Base-by-base conservation (phyloP, 2,329 filamentous ascomycete species). In the Fusarium solani-melongenae region DNA sequence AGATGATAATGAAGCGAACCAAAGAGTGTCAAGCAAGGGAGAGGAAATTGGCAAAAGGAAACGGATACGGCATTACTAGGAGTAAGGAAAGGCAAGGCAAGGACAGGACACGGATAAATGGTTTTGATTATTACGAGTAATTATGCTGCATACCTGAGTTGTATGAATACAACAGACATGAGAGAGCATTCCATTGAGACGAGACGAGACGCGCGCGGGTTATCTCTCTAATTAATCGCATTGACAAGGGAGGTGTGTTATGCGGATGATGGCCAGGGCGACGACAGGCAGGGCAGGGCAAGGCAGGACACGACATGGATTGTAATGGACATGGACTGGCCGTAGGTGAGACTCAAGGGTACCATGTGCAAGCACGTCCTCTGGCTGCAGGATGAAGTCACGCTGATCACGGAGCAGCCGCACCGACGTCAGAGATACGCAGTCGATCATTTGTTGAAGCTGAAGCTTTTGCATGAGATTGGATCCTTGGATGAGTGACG, bases 341-440 rank as follows among this genome's bases (percentile, higher is more conserved):
- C 20, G 24, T 44, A 55, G 38, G 39, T 31, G 62, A 62, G 55
- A 69, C 65, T 67, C 73, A 75, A 69, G 70, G 76, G 71, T 76
- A 76, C 76, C 72, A 66, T 67, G 74, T 27, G 33, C 10, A 64
- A 60, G 67, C 56, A 60, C 60, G 58, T 57, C 39, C 55, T 60
- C 44, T 53, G 57, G 74, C 66, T 77, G 76, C 73, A 76, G 61
- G 65, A 72, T 76, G 73, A 78, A 77, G 76, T 78, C 76, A 76
- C 73, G 58, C 38, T 67, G 75, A 67, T 70, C 65, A 67, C 61
- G 61, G 53, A 61, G 67, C 38, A 62, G 59, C 51, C 59, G 64
- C 70, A 64, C 66, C 69, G 58, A 73, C 70, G 62, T 72, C 73
- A 75, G 74, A 71, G 51, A 46, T 58, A 66, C 61, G 72, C 66